Evolutionary conservation across 2,329 filamentous ascomycete genomes (phyloP).

Genomic region (Epichloe festucae): DNA sequence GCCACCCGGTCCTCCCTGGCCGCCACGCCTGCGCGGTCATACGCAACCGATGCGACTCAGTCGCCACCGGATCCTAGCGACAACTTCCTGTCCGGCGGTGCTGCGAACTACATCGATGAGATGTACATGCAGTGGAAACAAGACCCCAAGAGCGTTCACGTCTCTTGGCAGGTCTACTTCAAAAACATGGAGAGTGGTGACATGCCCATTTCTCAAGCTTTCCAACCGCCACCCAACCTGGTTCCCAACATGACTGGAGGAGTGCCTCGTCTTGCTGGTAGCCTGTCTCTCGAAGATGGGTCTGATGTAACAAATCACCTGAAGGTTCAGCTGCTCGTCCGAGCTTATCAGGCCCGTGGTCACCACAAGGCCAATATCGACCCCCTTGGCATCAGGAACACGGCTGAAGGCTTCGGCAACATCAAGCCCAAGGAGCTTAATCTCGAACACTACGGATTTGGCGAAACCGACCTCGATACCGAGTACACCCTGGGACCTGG

Average conservation of each 20-base stretch:
- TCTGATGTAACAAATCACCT: slow-evolving; percentile 88
- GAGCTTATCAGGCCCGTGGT: slow-evolving; percentile 93
- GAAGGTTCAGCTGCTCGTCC: slow-evolving; percentile 93
- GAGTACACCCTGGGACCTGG: slow-evolving; percentile 88
- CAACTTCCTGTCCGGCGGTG: slow-evolving; percentile 91
- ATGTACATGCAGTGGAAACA: slow-evolving; percentile 99
- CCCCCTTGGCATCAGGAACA: slow-evolving; percentile 84
- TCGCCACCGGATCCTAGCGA: slow-evolving; percentile 68
- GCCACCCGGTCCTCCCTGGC: slow-evolving; percentile 36
- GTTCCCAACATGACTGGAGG: slow-evolving; percentile 71
- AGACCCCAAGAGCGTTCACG: slow-evolving; percentile 84
- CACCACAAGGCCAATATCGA: slow-evolving; percentile 98
- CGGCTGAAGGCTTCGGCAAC: slow-evolving; percentile 65
- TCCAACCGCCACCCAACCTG: slow-evolving; percentile 87
- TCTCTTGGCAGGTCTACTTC: slow-evolving; percentile 99
- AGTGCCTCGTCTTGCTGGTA: slow-evolving; percentile 59
- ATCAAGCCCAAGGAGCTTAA: slow-evolving; percentile 84
- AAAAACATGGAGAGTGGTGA: slow-evolving; percentile 97
- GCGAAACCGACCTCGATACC: slow-evolving; percentile 81
- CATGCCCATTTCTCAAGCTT: slow-evolving; percentile 95
- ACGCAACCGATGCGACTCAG: slow-evolving; percentile 39
- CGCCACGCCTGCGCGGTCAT: slow-evolving; percentile 35
- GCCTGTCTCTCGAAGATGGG: slow-evolving; percentile 53
- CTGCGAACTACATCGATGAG: slow-evolving; percentile 98
- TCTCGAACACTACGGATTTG: slow-evolving; percentile 89